Evolutionary conservation across 768 basidiomycete species (phyloP), one percentile per base, ranked within the genome.

Genomic region (Albatrellus ellisii): DNA sequence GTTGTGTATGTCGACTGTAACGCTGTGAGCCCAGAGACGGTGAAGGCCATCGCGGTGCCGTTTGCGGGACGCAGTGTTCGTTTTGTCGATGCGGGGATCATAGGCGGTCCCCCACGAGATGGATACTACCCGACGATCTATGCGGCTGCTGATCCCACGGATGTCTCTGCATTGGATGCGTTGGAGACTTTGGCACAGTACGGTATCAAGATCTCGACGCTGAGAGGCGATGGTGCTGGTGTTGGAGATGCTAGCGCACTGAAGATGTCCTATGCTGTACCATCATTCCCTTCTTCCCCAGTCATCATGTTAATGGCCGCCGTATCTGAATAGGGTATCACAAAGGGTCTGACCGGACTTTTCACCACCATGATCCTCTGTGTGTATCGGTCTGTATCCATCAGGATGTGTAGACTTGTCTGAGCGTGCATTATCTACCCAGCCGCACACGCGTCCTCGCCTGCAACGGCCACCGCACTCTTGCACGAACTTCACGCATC

Each of bases 191-290:
- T 73, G n/a, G 56, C 61, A 12, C 50, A 60, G 42, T 64, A 61
- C 39, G 74, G 74, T 4, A 50, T 73, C 17, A 69, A 65, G 50
- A 56, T 72, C 8, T 66, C 63, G 12, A 54, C 62, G 3, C 50
- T 78, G 48, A 62, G 54, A 32, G 71, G 68, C 18, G 67, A 70
- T 41, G 69, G 66, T 22, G 61, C 61, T 1, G 67, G 67, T 2
- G 59, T 74, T 18, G 73, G 76, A 4, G 73, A 70, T 47, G 76
- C 74, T 1, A 77, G 75, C 46, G 73, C 73, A 4, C 53, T 77
- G 45, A 78, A 78, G 57, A 75, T 76, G 75, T 72, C 73, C 15
- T 75, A 78, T 56, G 71, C 70, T 37, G 75, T 76, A 41, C 52
- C 58, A 14, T 31, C 33, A 31, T 26, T 31, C 24, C 18, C 12